Evolutionary conservation across 2,329 filamentous ascomycete genomes (phyloP), one percentile per base, ranked within the genome.

Genomic region (Clarireedia homoeocarpa): DNA sequence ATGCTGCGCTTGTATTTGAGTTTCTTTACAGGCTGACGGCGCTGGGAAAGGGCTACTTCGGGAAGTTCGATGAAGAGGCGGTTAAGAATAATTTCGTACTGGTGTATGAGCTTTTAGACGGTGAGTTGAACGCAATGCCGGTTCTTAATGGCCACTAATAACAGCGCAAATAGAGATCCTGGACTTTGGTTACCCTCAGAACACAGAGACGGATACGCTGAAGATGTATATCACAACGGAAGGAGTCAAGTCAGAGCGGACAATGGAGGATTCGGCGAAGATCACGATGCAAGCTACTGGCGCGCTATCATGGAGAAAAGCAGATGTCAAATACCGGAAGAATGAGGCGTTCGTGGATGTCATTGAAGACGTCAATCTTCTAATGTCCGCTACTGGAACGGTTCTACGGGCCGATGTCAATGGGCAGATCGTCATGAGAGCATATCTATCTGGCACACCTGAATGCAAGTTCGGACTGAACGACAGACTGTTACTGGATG

Each of bases 181-280:
- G 71, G 94, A 99, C 74, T 99, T 99, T 73, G 94, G 94, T 61
- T 99, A 99, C 71, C 94, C 94, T 36, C 94, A 99, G 72, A 97
- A 97, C 72, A 99, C 94, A 61, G 94, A 99, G 75, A 96, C 92
- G 53, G 94, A 99, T 72, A 97, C 94, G 15, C 78, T 99, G 66
- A 99, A 99, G 75, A 97, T 97, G 92, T 99, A 99, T 78, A 99
- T 99, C 69, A 99, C 95, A 45, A 99, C 94, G 38, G 94, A 99
- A 75, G 94, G 94, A 57, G 92, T 99, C 74, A 96, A 96, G 73
- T 95, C 91, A 34, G 91, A 91, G 71, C 78, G 84, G 63, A 85
- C 81, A 63, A 86, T 85, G 74, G 89, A 96, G 70, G 92, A 99
- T 72, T 96, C 92, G 51, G 92, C 91, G 64, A 94, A 92, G 71